A percentile compares a stretch with the other conserved stretches of the same genome.
These are phyloP conservation scores for Elasticomyces elasticus DNA, from an alignment of 495 filamentous ascomycete species.

Conservation along the genomic window DNA sequence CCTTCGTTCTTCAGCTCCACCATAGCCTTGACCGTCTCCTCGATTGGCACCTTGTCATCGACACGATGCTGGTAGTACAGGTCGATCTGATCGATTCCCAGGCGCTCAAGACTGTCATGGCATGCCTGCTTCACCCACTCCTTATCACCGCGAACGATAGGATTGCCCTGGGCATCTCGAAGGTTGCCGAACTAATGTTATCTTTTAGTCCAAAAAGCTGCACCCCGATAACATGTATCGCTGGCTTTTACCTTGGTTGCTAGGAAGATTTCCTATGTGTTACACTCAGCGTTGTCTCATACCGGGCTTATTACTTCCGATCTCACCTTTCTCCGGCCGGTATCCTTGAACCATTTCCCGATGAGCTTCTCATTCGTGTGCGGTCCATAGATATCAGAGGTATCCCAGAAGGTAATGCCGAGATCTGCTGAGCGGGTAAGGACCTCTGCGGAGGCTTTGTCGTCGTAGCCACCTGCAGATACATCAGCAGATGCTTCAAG, in stretches of 20 bases:
- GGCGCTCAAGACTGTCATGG: conserved; percentile 41
- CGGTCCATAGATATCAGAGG: conserved; percentile 29
- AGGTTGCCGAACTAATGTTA: conserved; percentile 42
- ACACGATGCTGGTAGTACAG: conserved; percentile 26
- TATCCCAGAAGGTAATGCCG: conserved; percentile 23
- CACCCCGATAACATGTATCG: too few species aligned
- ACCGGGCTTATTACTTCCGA: too few species aligned
- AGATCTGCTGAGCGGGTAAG: conserved; percentile 24
- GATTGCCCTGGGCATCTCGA: conserved; percentile 16
- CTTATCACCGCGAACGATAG: conserved; percentile 38
- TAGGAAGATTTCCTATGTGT: too few species aligned
- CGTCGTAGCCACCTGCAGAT: conserved; percentile 27
- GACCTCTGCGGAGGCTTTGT: conserved; percentile 20
- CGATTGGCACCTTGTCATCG: conserved; percentile 44
- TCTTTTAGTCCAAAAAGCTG: too few species aligned
- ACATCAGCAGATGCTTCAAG: background rate
- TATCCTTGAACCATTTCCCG: conserved; percentile 44
- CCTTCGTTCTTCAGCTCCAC: conserved; percentile 34
- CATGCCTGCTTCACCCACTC: conserved; percentile 44
- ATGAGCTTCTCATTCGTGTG: conserved; percentile 41
- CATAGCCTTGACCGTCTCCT: conserved; percentile 47
- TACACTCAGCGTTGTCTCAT: too few species aligned
- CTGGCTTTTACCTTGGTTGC: too few species aligned
- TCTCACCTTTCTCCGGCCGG: conserved; percentile 38
- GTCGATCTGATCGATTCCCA: conserved; percentile 47